Evolutionary conservation across 495 filamentous ascomycete genomes (phyloP).

Genomic region (Aspergillus olivimuriae): DNA sequence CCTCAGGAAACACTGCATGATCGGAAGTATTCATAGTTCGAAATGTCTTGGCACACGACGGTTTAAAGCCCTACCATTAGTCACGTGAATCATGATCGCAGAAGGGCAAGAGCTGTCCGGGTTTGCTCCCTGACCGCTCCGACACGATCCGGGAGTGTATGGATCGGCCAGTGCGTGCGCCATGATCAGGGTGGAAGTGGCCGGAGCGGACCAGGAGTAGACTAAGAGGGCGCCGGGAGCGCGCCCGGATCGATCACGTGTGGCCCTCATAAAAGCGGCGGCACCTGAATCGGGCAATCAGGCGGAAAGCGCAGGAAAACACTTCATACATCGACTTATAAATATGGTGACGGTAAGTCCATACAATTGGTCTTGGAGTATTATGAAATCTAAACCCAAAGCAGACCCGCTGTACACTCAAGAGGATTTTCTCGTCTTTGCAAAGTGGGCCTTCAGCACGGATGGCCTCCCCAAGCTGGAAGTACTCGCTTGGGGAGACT

Average conservation of each 20-base stretch:
- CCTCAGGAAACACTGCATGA: not conserved
- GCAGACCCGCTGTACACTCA: not conserved
- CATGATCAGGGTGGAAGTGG: not conserved
- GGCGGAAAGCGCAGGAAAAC: constrained; percentile 1
- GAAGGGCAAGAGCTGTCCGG: not conserved
- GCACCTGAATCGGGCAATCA: constrained; percentile 1
- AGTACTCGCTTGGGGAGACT: constrained; percentile 6
- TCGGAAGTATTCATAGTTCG: not conserved
- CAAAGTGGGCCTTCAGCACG: constrained; percentile 4
- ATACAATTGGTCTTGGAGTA: not conserved
- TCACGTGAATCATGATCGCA: not conserved
- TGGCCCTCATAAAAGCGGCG: constrained; percentile 1
- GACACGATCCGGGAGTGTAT: not conserved
- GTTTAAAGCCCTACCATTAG: not conserved
- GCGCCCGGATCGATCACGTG: not conserved
- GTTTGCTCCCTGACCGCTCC: not conserved
- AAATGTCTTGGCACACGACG: not conserved
- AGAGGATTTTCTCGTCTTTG: not conserved
- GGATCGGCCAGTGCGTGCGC: not conserved
- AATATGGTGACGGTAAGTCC: not conserved
- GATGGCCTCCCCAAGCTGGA: constrained; percentile 3
- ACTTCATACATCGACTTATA: not conserved
- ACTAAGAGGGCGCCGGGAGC: not conserved
- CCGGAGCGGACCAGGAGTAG: not conserved
- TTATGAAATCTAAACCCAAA: not conserved